Conservation (phyloP, 2,329 filamentous ascomycete species). For the Leptographium procerum region DNA sequence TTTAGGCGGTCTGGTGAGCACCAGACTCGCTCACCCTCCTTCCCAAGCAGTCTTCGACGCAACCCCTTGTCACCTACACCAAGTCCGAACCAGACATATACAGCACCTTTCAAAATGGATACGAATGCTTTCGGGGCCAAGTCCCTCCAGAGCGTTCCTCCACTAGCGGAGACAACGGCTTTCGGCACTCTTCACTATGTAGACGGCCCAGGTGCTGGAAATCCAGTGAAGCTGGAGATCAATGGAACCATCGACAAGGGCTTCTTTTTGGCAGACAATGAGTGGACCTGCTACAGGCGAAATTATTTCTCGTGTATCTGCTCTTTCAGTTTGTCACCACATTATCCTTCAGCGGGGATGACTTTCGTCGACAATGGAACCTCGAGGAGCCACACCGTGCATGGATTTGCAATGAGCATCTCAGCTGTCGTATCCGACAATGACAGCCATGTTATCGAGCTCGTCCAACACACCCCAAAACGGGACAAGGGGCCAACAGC, state of each 20-base stretch:
- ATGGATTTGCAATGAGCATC: conserved; percentile 71
- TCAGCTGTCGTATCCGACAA: conserved; percentile 72
- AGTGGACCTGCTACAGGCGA: conserved; percentile 86
- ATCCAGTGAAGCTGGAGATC: conserved; percentile 58
- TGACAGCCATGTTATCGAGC: conserved; percentile 63
- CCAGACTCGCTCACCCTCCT: conserved; percentile 40
- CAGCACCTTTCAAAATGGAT: conserved; percentile 40
- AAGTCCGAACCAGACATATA: conserved; percentile 34
- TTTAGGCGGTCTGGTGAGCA: conserved; percentile 39
- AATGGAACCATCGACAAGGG: conserved; percentile 78
- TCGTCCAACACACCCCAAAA: conserved; percentile 87
- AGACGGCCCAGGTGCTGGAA: conserved; percentile 32
- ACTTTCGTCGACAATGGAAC: conserved; percentile 40
- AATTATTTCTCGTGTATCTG: conserved; percentile 87
- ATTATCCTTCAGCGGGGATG: conserved; percentile 32
- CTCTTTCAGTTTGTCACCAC: conserved; percentile 59
- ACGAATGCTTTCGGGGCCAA: conserved; percentile 29
- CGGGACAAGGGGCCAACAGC: conserved; percentile 76
- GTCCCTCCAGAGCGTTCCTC: conserved; percentile 36
- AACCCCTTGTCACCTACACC: conserved; percentile 43
- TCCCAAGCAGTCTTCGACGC: conserved; percentile 32
- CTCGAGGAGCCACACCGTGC: conserved; percentile 50
- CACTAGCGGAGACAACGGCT: conserved; percentile 36
- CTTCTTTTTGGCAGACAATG: conserved; percentile 68
- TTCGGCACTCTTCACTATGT: conserved; percentile 52